A percentile compares a stretch with the other conserved stretches of the same genome.
Conservation (phyloP, 768 basidiomycete species). For the Solioccasus polychromus region DNA sequence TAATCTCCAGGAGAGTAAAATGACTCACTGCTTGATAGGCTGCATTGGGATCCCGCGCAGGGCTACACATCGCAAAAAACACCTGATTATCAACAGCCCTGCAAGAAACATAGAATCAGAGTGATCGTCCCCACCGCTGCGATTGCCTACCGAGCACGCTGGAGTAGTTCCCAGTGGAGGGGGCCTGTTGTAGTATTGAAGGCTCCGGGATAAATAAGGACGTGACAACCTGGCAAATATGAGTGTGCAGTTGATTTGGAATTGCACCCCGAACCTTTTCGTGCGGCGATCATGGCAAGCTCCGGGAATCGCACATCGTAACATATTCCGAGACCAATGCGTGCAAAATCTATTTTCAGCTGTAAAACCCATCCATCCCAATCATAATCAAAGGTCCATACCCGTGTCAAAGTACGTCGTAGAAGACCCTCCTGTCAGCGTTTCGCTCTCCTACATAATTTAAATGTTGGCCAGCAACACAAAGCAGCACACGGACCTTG, state of each 20-base stretch:
- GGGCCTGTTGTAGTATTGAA: constrained; percentile 97
- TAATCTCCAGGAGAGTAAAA: not conserved
- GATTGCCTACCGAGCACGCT: constrained; percentile 64
- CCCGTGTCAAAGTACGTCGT: constrained; percentile 88
- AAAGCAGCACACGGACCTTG: constrained; percentile 50
- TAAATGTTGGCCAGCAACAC: not conserved
- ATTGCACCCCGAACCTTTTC: constrained; percentile 54
- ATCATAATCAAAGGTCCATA: constrained; percentile 26
- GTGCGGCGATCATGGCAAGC: constrained; percentile 85
- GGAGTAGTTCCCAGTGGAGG: constrained; percentile 92
- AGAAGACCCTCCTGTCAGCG: constrained; percentile 70
- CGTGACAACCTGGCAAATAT: constrained; percentile 63
- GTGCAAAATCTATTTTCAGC: constrained; percentile 75
- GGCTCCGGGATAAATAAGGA: constrained; percentile 89
- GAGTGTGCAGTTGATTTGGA: not conserved
- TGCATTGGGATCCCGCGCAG: constrained; percentile 79
- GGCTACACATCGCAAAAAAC: constrained; percentile 95
- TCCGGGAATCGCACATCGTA: constrained; percentile 97
- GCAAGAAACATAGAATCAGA: constrained; percentile 10
- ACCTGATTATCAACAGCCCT: constrained; percentile 97
- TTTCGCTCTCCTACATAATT: constrained; percentile 77
- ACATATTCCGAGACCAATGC: constrained; percentile 93
- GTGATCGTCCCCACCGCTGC: not conserved
- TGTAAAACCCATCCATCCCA: not conserved
- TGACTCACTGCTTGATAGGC: constrained; percentile 81